These are phyloP conservation scores for Salix purpurea DNA, from an alignment of 345 rosid genomes.

Conservation along the genomic window DNA sequence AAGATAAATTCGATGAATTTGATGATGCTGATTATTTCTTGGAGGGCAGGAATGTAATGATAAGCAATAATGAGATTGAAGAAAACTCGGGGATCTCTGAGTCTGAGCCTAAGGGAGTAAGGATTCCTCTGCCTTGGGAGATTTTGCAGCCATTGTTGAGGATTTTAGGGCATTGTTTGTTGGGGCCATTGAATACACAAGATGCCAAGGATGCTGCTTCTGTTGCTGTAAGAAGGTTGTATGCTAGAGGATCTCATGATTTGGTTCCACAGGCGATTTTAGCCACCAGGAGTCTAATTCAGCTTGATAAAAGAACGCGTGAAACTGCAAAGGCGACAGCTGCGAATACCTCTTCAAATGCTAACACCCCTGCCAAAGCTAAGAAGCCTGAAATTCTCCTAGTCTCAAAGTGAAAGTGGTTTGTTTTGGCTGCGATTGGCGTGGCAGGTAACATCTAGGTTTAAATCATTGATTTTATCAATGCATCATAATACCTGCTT, in stretches of 20 bases:
- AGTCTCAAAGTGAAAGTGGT: slow-evolving; percentile 72
- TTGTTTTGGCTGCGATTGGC: slow-evolving; percentile 10
- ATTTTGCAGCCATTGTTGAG: slow-evolving; percentile 70
- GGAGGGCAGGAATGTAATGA: slow-evolving; percentile 15
- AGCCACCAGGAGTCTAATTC: slow-evolving; percentile 75
- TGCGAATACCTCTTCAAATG: slow-evolving; percentile 46
- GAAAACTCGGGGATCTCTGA: slow-evolving; percentile 37
- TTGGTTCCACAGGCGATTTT: slow-evolving; percentile 82
- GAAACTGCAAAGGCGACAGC: slow-evolving; percentile 42
- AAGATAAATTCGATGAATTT: slow-evolving; percentile 42
- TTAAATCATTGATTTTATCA: neutral
- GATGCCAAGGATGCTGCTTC: slow-evolving; percentile 82
- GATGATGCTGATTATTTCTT: slow-evolving; percentile 15
- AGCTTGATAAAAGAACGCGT: slow-evolving; percentile 70
- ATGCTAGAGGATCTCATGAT: slow-evolving; percentile 93
- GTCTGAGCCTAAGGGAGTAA: slow-evolving; percentile 39
- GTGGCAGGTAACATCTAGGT: slow-evolving; percentile 23
- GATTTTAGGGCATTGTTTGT: slow-evolving; percentile 78
- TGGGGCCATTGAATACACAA: slow-evolving; percentile 68
- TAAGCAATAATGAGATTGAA: slow-evolving; percentile 21
- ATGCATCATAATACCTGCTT: neutral
- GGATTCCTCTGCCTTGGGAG: slow-evolving; percentile 96
- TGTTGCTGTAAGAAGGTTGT: slow-evolving; percentile 64
- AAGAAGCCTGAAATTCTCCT: slow-evolving; percentile 82
- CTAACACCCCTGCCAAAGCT: slow-evolving; percentile 75